Evolutionary conservation across 2,329 filamentous ascomycete species (phyloP), one percentile per base, ranked within the genome.

Genomic region (Hymenoscyphus linearis): DNA sequence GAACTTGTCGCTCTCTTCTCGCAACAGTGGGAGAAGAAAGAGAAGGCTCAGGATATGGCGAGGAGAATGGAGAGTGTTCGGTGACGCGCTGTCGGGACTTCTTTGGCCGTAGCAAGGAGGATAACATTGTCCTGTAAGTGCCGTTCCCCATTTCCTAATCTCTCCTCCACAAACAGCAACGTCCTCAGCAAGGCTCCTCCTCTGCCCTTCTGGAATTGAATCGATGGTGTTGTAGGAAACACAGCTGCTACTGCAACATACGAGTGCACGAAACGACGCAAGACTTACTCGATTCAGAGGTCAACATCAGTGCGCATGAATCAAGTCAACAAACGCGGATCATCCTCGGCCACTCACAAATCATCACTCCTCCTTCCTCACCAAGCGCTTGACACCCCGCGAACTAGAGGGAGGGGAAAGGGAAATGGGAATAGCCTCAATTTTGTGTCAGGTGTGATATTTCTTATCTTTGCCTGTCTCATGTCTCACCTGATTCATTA

Each of bases 61-160:
- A 72, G 2, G 72, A 72, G 65, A 72, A 74, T 18, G 71, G 66
- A 10, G 72, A 71, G 47, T 66, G 64, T 52, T 73, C 62, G 36
- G 68, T 59, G 22, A 66, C 67, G 60, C 68, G 70, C 64, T 66
- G 71, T 26, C 69, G 71, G 36, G 64, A 61, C 62, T 70, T 71
- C 65, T 68, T 70, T 27, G 73, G 71, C 53, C 72, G 69, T 52
- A 75, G 68, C 54, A 75, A 65, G 22, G 72, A 74, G 37, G 73
- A 74, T n/a, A 75, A 64, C 74, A 75, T 76, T 34, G 55, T 64
- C n/a, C 9, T 50, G 44, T 27, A 31, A 5, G 4, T 5, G 10
- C 12, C 10, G 25, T 31, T 14, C 14, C 56, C 13, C 44, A 7
- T 31, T 14, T 12, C 55, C 22, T 40, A 22, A 34, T 52, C 52